Percentiles rank a stretch among this genome's conserved stretches.
phyloP scores from a whole-genome alignment of 202 grass and related monocot genomes.

The Alloteropsis angusta region DNA sequence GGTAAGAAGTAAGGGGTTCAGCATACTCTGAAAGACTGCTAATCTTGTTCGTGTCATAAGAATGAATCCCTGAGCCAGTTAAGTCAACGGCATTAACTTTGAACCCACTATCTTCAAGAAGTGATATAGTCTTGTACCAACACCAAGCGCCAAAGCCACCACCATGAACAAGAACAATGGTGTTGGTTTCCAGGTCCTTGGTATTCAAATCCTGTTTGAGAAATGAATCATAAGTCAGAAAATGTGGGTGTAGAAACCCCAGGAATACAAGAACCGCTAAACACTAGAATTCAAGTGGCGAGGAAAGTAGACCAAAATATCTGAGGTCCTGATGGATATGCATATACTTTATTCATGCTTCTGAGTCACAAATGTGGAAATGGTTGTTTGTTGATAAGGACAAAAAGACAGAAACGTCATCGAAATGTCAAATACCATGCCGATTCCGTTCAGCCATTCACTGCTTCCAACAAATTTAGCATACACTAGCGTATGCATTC shows the following conservation, averaged over 20 bases:
- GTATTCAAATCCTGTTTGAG: conserved; percentile 55
- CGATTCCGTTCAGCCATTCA: neutral
- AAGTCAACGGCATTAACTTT: conserved; percentile 91
- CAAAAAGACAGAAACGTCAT: neutral
- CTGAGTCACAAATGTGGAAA: neutral
- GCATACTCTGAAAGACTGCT: conserved; percentile 67
- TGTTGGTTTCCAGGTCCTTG: conserved; percentile 68
- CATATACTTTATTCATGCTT: neutral
- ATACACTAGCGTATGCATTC: neutral
- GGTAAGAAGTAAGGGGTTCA: conserved; percentile 66
- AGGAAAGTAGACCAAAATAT: neutral
- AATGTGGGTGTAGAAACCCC: neutral
- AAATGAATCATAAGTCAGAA: conserved; percentile 8
- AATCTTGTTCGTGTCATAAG: conserved; percentile 72
- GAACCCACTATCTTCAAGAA: conserved; percentile 83
- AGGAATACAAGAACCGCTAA: conserved; percentile 5
- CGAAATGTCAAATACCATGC: conserved; percentile 11
- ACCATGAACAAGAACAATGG: conserved; percentile 90
- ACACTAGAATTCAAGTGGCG: neutral
- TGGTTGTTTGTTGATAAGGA: neutral
- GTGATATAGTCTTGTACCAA: conserved; percentile 93
- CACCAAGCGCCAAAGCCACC: conserved; percentile 99
- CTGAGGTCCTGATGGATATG: neutral
- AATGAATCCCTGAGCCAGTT: conserved; percentile 82
- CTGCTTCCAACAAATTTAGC: neutral